Evolutionary conservation across 2,329 filamentous ascomycete genomes (phyloP).

Genomic region (Colletotrichum euphorbiae): DNA sequence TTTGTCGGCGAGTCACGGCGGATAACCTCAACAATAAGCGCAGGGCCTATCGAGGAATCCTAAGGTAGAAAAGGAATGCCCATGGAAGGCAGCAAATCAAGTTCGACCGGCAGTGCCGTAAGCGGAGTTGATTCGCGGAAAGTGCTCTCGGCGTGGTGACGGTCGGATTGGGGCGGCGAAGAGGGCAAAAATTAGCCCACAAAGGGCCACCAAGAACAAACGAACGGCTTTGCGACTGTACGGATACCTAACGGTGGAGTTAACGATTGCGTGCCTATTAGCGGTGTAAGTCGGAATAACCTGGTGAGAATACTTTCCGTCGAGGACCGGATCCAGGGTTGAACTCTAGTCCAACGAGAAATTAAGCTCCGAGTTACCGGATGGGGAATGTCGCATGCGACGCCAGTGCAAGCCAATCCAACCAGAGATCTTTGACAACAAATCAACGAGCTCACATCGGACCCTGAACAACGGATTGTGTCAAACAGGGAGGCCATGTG

Average conservation of each 20-base stretch:
- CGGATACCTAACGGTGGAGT: not conserved
- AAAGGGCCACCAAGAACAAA: not conserved
- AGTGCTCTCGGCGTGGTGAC: not conserved
- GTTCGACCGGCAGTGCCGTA: not conserved
- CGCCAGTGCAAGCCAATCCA: not conserved
- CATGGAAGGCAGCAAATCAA: not conserved
- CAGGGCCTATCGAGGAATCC: too few species aligned
- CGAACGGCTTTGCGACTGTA: not conserved
- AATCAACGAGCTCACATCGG: slow-evolving; percentile 11
- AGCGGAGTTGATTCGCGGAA: slow-evolving; percentile 6
- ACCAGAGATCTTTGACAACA: slow-evolving; percentile 13
- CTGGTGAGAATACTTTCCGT: not conserved
- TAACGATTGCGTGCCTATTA: not conserved
- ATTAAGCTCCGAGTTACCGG: not conserved
- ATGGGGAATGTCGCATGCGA: not conserved
- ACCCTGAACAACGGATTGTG: slow-evolving; percentile 26
- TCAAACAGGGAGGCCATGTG: slow-evolving; percentile 38
- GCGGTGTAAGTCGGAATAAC: slow-evolving; percentile 10
- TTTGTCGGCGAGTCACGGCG: too few species aligned
- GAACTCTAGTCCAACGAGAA: not conserved
- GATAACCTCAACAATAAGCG: not conserved
- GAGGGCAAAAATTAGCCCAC: not conserved
- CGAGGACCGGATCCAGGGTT: not conserved
- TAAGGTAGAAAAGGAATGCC: not conserved
- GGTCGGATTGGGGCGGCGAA: slow-evolving; percentile 10